Evolutionary conservation across 352 stramenopile genomes (phyloP), one percentile per base, ranked within the genome.

Genomic region (Thalassiosira livingstoniorum): DNA sequence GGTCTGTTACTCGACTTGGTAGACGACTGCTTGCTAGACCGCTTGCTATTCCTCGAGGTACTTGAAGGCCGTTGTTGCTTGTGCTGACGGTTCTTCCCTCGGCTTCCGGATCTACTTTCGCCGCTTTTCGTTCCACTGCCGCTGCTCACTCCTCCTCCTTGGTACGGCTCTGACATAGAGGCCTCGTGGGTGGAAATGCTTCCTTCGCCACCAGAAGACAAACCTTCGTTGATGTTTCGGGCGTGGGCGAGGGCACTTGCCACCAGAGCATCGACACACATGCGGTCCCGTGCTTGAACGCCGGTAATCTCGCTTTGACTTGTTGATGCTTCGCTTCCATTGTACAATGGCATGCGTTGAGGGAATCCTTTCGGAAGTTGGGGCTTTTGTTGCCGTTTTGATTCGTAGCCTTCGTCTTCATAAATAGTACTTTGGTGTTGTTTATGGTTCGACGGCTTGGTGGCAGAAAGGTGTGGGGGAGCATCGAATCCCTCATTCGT

Each of bases 401-500:
- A n/a, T n/a, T n/a, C n/a, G n/a, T n/a, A n/a, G n/a, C n/a, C n/a
- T n/a, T n/a, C n/a, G n/a, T n/a, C n/a, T n/a, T n/a, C n/a, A n/a
- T n/a, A n/a, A n/a, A n/a, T n/a, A n/a, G n/a, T n/a, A n/a, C n/a
- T n/a, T n/a, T n/a, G n/a, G n/a, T n/a, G n/a, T n/a, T n/a, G n/a
- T n/a, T n/a, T n/a, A n/a, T n/a, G n/a, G n/a, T n/a, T n/a, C n/a
- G n/a, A n/a, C n/a, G n/a, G n/a, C n/a, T n/a, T n/a, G n/a, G n/a
- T n/a, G n/a, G n/a, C n/a, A n/a, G n/a, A n/a, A n/a, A n/a, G n/a
- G n/a, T n/a, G n/a, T n/a, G n/a, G n/a, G n/a, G n/a, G n/a, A n/a
- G n/a, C n/a, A n/a, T 58, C 47, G 21, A 58, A 58, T 58, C 47
- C 47, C n/a, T 58, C 47, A n/a, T 23, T 58, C 4, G 47, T 58